phyloP scores from a whole-genome alignment of 139 green algal genomes.

The Mychonastes homosphaera region DNA sequence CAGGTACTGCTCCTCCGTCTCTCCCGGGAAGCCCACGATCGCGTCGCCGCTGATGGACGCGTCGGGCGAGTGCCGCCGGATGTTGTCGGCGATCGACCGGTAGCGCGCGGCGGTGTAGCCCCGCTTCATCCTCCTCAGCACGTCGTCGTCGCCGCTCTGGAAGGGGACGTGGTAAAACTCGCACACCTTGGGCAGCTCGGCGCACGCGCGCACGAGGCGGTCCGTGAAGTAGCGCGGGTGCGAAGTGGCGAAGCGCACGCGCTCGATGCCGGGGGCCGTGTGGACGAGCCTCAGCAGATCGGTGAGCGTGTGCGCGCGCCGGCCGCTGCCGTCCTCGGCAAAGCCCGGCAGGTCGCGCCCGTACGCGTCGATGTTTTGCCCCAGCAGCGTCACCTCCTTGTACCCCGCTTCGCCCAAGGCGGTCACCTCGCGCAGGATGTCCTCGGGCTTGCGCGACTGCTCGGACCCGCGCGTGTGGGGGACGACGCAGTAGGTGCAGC shows the following conservation, averaged over 20 bases:
- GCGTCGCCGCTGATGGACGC: conserved; percentile 82
- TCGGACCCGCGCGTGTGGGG: conserved; percentile 84
- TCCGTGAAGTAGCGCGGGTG: conserved; percentile 92
- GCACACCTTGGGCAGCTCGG: conserved; percentile 91
- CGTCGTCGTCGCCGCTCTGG: conserved; percentile 85
- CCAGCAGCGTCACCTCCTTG: conserved; percentile 93
- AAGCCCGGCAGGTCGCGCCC: conserved; percentile 80
- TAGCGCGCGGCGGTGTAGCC: conserved; percentile 83
- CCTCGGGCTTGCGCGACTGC: conserved; percentile 73
- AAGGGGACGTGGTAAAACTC: conserved; percentile 99
- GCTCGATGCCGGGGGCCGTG: conserved; percentile 82
- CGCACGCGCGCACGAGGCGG: conserved; percentile 77
- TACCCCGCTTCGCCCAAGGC: conserved; percentile 71
- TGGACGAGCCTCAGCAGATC: conserved; percentile 83
- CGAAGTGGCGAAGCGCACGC: conserved; percentile 90
- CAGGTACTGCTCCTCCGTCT: conserved; percentile 93
- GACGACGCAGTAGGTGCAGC: conserved; percentile 97
- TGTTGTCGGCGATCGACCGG: conserved; percentile 84
- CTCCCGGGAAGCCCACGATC: conserved; percentile 94
- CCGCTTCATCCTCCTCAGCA: conserved; percentile 79
- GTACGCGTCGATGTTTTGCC: conserved; percentile 96
- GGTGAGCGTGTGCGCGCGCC: conserved; percentile 85
- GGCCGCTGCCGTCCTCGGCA: conserved; percentile 60
- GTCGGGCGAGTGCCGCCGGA: conserved; percentile 89
- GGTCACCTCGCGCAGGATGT: conserved; percentile 77